Conservation (phyloP, 2,329 filamentous ascomycete species). For the Alternaria arbusti region DNA sequence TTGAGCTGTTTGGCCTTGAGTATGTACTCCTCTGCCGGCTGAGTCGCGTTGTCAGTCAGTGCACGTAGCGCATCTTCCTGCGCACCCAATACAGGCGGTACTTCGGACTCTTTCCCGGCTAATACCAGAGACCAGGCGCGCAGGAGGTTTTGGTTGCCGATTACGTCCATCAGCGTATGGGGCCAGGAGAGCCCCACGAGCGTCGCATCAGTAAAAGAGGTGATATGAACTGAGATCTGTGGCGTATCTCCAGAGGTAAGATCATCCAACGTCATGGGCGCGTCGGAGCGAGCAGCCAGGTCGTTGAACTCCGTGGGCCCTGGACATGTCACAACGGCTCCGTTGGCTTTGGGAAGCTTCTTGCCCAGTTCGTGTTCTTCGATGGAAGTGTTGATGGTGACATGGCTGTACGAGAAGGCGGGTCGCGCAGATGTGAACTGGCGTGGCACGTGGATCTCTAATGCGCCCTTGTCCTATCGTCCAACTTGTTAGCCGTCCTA, state of each 20-base stretch:
- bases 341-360: slow-evolving; percentile 41
- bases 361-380: slow-evolving; percentile 52
- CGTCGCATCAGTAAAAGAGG: slow-evolving; percentile 59
- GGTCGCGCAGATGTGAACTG: slow-evolving; percentile 47
- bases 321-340: background rate
- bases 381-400: slow-evolving; percentile 45
- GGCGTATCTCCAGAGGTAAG: slow-evolving; percentile 49
- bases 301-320: slow-evolving; percentile 6
- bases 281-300: slow-evolving; percentile 15
- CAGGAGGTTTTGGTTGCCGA: slow-evolving; percentile 53
- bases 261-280: slow-evolving; percentile 16
- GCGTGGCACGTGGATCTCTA: slow-evolving; percentile 52
- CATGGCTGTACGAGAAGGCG: slow-evolving; percentile 51
- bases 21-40: slow-evolving; percentile 18
- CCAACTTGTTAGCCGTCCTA: slow-evolving; percentile 13
- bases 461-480: slow-evolving; percentile 14
- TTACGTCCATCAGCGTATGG: slow-evolving; percentile 58
- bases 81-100: slow-evolving; percentile 35
- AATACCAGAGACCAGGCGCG: slow-evolving; percentile 57
- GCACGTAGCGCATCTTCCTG: slow-evolving; percentile 46
- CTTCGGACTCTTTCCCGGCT: slow-evolving; percentile 51
- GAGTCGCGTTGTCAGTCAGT: background rate
- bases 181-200: slow-evolving; percentile 56
- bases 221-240: slow-evolving; percentile 57
- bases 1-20: slow-evolving; percentile 20